phyloP scores from a whole-genome alignment of 2,329 filamentous ascomycete genomes.

The Gyromitra esculenta region DNA sequence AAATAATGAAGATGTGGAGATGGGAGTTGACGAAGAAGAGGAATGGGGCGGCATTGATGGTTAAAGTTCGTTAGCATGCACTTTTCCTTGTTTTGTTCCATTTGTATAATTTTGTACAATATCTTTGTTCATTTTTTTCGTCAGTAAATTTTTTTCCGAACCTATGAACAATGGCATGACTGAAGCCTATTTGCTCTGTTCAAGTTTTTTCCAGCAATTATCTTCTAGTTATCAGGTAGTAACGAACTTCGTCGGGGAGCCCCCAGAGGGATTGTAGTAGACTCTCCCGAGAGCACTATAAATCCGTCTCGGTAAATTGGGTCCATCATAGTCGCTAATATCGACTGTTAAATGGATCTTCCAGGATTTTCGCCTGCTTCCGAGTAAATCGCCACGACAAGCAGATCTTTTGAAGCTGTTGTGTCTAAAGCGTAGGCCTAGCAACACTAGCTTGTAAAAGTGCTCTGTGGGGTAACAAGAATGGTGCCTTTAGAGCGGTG shows the following conservation, averaged over 20 bases:
- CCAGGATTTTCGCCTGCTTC: background rate
- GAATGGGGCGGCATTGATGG: slow-evolving; percentile 49
- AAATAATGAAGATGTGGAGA: slow-evolving; percentile 59
- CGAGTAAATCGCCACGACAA: background rate
- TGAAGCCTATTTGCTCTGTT: background rate
- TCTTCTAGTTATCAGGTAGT: background rate
- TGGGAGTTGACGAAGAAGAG: slow-evolving; percentile 58
- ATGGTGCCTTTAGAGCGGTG: background rate
- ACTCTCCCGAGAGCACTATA: background rate
- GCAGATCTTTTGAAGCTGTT: background rate
- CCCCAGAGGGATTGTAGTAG: slow-evolving; percentile 61
- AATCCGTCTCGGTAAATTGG: background rate
- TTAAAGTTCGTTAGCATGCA: slow-evolving; percentile 8
- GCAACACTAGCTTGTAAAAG: background rate
- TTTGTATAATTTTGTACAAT: slow-evolving; percentile 35
- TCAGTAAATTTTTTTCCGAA: background rate
- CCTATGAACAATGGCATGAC: background rate
- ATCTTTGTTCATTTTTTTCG: slow-evolving; percentile 12
- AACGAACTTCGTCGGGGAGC: background rate
- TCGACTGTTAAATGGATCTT: background rate
- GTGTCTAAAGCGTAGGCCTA: background rate
- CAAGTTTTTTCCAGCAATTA: background rate
- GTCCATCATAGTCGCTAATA: background rate
- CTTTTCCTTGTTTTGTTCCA: slow-evolving; percentile 11
- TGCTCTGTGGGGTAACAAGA: background rate